Conservation (phyloP, 192 early-diverging fungal genomes). For the Coemansia sp. region DNA sequence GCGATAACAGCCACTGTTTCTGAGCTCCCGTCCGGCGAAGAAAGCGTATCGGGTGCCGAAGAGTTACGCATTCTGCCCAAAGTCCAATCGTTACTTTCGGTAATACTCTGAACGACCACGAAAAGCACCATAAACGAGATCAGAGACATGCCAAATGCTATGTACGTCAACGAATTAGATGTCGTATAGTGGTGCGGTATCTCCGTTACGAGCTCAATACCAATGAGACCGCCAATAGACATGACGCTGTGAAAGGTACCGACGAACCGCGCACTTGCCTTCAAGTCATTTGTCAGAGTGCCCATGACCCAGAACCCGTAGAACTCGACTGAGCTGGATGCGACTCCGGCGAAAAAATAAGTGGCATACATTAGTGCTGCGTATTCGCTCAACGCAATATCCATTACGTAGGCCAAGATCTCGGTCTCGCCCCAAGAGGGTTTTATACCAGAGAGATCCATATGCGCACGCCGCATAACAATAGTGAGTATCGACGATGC, state of each 20-base stretch:
- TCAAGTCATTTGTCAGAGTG: slow-evolving; percentile 49
- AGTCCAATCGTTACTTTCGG: slow-evolving; percentile 49
- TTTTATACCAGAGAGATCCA: slow-evolving; percentile 17
- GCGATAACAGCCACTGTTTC: slow-evolving; percentile 20
- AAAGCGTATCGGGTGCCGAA: not conserved
- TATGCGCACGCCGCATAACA: not conserved
- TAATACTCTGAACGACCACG: slow-evolving; percentile 36
- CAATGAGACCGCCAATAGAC: slow-evolving; percentile 37
- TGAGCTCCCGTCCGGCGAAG: not conserved
- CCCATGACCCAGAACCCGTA: slow-evolving; percentile 54
- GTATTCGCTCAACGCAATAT: slow-evolving; percentile 9
- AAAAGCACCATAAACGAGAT: slow-evolving; percentile 29
- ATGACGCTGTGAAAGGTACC: slow-evolving; percentile 40
- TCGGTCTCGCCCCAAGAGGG: slow-evolving; percentile 6
- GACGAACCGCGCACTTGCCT: slow-evolving; percentile 41
- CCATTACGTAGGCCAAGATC: slow-evolving; percentile 16
- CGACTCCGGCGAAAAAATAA: slow-evolving; percentile 42
- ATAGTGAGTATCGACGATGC: slow-evolving; percentile 19
- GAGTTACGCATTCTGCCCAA: slow-evolving; percentile 26
- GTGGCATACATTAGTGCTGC: slow-evolving; percentile 16
- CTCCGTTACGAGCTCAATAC: slow-evolving; percentile 23
- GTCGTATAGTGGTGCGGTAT: slow-evolving; percentile 17
- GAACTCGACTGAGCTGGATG: slow-evolving; percentile 46
- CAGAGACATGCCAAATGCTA: slow-evolving; percentile 14
- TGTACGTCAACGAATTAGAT: slow-evolving; percentile 31